These are phyloP conservation scores for Neofusicoccum sp. DNA, from an alignment of 2,329 filamentous ascomycete species.

Conservation along the genomic window DNA sequence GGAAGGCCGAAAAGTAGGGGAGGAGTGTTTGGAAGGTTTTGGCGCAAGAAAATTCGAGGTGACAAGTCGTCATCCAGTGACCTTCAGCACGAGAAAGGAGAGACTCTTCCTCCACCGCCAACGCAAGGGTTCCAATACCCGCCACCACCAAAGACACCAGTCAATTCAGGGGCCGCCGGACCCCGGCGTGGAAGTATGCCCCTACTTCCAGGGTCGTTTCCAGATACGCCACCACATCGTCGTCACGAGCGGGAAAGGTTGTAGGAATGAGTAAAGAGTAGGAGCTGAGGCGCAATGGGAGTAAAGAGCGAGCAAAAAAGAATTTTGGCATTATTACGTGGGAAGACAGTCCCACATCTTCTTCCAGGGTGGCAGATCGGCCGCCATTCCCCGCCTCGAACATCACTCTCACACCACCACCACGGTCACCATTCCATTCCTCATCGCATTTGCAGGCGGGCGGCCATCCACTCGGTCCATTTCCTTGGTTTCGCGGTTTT, in stretches of 20 bases:
- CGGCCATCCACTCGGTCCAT: constrained; percentile 1
- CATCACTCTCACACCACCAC: not conserved
- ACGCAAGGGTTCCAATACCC: constrained; percentile 5
- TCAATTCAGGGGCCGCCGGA: not conserved
- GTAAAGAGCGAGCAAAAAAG: not conserved
- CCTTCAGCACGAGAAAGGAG: constrained; percentile 10
- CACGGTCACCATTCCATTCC: not conserved
- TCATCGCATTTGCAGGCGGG: constrained; percentile 1
- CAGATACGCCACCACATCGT: constrained; percentile 10
- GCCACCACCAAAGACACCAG: constrained; percentile 15
- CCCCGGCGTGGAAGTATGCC: constrained; percentile 16
- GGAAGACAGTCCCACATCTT: not conserved
- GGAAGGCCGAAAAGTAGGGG: constrained; percentile 15
- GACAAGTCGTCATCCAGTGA: constrained; percentile 7
- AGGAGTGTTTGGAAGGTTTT: constrained; percentile 9
- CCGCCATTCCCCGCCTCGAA: not conserved
- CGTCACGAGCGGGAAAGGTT: constrained; percentile 12
- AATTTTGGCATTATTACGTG: not conserved
- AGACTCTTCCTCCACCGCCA: not conserved
- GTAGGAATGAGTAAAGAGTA: not conserved
- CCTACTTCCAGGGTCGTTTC: constrained; percentile 9
- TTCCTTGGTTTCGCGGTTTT: constrained; percentile 1
- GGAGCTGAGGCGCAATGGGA: too few relatives aligned
- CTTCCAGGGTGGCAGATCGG: not conserved
- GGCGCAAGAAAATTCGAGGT: constrained; percentile 8